Evolutionary conservation across 371 early-diverging fungal genomes (phyloP), one percentile per base, ranked within the genome.

Genomic region (Mortierella sp.): DNA sequence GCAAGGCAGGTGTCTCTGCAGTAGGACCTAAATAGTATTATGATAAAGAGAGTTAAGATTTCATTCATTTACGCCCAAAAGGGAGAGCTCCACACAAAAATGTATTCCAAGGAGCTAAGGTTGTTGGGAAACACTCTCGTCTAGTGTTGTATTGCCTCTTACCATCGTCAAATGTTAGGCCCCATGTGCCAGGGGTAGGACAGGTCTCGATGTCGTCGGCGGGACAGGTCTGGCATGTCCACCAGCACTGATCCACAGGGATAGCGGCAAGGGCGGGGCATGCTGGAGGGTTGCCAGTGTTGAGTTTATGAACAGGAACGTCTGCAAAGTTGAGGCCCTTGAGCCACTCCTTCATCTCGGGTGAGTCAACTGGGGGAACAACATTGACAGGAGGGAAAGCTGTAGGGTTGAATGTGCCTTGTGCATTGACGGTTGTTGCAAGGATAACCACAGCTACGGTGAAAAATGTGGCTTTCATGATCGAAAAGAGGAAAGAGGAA

Each of bases 1-100:
- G 60, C 80, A 91, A 37, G 75, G 71, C 13, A 34, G 63, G 19
- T 64, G 87, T 85, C 82, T 86, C 83, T 5, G 43, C 58, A 28
- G 64, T 65, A 26, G 75, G 75, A 28, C 81, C 81, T 72, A 47
- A 13, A 4, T 29, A 19, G 35, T n/a, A 23, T 56, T 13, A 43
- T 6, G 12, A n/a, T n/a, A n/a, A n/a, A n/a, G n/a, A n/a, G n/a
- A n/a, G n/a, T n/a, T n/a, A n/a, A n/a, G n/a, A n/a, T n/a, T n/a
- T n/a, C n/a, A n/a, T n/a, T n/a, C n/a, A n/a, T n/a, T n/a, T n/a
- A n/a, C n/a, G n/a, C n/a, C n/a, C n/a, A n/a, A n/a, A n/a, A n/a
- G n/a, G n/a, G n/a, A n/a, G n/a, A n/a, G n/a, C n/a, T n/a, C n/a
- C n/a, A n/a, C n/a, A n/a, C n/a, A n/a, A n/a, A n/a, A n/a, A n/a